A percentile compares a stretch with the other conserved stretches of the same genome.
Evolutionary conservation across 495 filamentous ascomycete species (phyloP).

Genomic region (Endocarpon pusillum): DNA sequence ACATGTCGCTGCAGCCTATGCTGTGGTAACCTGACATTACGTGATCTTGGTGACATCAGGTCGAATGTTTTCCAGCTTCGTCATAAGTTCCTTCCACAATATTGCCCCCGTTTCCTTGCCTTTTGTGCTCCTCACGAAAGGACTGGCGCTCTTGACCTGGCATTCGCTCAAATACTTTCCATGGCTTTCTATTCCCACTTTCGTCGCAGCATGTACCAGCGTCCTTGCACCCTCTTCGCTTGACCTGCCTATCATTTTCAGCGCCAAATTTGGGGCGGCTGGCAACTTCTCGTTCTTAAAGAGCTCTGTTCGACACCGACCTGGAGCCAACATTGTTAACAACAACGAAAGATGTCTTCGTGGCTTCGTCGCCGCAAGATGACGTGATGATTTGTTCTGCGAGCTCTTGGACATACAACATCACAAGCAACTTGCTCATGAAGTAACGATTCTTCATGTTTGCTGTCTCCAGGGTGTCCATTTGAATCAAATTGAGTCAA

Average conservation of each 20-base stretch:
- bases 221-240: too few relatives aligned
- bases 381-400: not conserved
- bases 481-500: too few relatives aligned
- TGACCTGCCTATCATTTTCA: conserved; percentile 1
- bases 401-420: conserved; percentile 1
- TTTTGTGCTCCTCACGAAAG: not conserved
- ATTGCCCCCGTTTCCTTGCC: not conserved
- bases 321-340: conserved; percentile 6
- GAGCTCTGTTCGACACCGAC: conserved; percentile 12
- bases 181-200: too few relatives aligned
- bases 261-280: not conserved
- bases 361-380: too few relatives aligned
- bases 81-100: not conserved
- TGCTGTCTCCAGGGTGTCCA: not conserved
- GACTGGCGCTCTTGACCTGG: not conserved
- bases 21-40: too few relatives aligned
- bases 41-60: too few relatives aligned
- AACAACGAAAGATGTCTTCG: not conserved
- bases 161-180: conserved; percentile 16
- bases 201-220: too few relatives aligned
- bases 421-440: conserved; percentile 2
- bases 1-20: too few relatives aligned
- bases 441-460: conserved; percentile 4
- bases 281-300: not conserved
- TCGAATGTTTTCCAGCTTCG: too few relatives aligned